Conservation (phyloP, 306 rosid species). For the Erythrophleum fordii region DNA sequence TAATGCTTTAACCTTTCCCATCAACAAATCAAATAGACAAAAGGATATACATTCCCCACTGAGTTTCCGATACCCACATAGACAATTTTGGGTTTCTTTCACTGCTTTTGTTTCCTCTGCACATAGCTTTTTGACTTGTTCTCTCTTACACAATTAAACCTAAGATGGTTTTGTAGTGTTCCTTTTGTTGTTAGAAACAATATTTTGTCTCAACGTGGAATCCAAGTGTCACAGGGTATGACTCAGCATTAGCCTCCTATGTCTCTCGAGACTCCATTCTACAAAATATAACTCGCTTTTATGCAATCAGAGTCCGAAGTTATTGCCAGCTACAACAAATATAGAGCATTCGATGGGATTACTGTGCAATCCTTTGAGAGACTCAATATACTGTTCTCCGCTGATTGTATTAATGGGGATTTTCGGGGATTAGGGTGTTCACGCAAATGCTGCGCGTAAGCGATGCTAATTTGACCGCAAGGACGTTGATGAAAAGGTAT, state of each 20-base stretch:
- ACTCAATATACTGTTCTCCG: slow-evolving; percentile 57
- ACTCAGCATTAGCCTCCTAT: slow-evolving; percentile 62
- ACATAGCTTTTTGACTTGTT: no score
- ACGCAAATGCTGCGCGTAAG: slow-evolving; percentile 42
- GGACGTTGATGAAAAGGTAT: slow-evolving; percentile 43
- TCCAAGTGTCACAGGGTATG: slow-evolving; percentile 60
- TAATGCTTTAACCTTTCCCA: no score
- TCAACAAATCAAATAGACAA: no score
- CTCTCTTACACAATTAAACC: slow-evolving; percentile 46
- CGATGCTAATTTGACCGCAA: slow-evolving; percentile 64
- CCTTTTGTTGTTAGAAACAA: slow-evolving; percentile 39
- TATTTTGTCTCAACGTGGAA: slow-evolving; percentile 39
- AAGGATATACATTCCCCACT: no score
- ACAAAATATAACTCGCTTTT: neutral
- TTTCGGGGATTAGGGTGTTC: slow-evolving; percentile 68
- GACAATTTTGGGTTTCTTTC: no score
- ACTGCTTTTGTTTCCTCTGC: no score
- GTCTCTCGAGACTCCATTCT: neutral
- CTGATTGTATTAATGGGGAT: slow-evolving; percentile 55
- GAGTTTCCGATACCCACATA: no score
- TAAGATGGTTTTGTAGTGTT: slow-evolving; percentile 27
- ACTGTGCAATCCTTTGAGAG: neutral
- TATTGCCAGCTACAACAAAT: slow-evolving; percentile 48
- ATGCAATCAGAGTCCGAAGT: slow-evolving; percentile 33
- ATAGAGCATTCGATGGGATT: neutral